Conservation (phyloP, 176 grass and related monocot genomes). For the Carex cristatella region DNA sequence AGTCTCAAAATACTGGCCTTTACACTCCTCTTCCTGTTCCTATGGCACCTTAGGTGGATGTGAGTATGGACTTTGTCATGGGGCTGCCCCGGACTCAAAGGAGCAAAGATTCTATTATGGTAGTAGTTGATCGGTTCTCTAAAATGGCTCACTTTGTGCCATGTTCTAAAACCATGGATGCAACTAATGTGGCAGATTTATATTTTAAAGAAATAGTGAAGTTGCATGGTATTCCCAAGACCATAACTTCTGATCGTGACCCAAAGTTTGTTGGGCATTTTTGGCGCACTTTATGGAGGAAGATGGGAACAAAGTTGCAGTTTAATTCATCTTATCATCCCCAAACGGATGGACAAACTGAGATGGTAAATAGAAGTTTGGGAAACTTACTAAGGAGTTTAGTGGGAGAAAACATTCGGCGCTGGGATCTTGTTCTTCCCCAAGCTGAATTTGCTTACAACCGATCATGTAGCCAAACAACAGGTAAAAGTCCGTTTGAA, state of each 20-base stretch:
- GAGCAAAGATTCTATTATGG: not conserved
- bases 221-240: not conserved
- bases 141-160: constrained; percentile 9
- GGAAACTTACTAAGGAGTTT: not conserved
- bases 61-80: constrained; percentile 10
- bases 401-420: no score
- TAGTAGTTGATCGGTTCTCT: constrained; percentile 11
- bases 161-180: not conserved
- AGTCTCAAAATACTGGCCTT: not conserved
- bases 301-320: not conserved
- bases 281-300: constrained; percentile 8
- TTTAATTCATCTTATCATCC: constrained; percentile 5
- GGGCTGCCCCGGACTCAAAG: not conserved
- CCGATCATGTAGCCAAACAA: no score
- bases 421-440: no score
- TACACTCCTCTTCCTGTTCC: not conserved
- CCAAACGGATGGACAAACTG: constrained; percentile 5
- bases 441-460: no score
- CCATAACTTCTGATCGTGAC: not conserved
- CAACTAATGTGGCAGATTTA: not conserved
- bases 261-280: constrained; percentile 4
- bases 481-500: no score
- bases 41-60: not conserved
- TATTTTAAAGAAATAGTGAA: constrained; percentile 12
- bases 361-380: not conserved